Evolutionary conservation across 768 basidiomycete genomes (phyloP).

Genomic region (Auriscalpium orientale): DNA sequence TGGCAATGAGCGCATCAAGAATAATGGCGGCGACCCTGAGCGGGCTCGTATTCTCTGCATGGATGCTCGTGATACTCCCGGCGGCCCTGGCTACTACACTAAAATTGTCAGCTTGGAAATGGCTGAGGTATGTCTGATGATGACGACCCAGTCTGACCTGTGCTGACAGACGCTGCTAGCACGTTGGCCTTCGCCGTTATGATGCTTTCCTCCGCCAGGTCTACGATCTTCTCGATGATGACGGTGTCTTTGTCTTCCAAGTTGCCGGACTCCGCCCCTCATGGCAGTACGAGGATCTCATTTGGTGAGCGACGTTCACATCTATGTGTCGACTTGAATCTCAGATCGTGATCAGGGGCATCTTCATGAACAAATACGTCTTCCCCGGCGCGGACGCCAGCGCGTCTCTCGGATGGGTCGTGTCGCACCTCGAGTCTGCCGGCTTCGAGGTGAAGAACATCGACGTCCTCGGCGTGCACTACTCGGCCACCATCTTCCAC

Average conservation of each 20-base stretch:
- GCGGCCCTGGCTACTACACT: slow-evolving; percentile 64
- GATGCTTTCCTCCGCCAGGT: slow-evolving; percentile 83
- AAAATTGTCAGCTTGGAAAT: slow-evolving; percentile 97
- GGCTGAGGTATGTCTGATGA: slow-evolving; percentile 65
- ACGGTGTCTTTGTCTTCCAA: slow-evolving; percentile 92
- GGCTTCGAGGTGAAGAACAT: slow-evolving; percentile 97
- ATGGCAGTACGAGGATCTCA: slow-evolving; percentile 99
- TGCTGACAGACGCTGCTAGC: slow-evolving; percentile 34
- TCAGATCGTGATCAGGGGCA: slow-evolving; percentile 49
- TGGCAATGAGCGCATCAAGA: slow-evolving; percentile 78
- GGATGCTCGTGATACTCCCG: slow-evolving; percentile 88
- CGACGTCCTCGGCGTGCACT: slow-evolving; percentile 96
- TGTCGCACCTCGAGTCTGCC: slow-evolving; percentile 77
- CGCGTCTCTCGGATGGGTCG: slow-evolving; percentile 92
- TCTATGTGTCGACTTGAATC: not conserved
- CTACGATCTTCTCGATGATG: slow-evolving; percentile 88
- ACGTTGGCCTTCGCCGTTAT: slow-evolving; percentile 94
- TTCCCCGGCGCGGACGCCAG: slow-evolving; percentile 99
- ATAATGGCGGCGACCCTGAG: slow-evolving; percentile 51
- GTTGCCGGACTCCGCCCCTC: slow-evolving; percentile 91
- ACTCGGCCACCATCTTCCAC: slow-evolving; percentile 79
- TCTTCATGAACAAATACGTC: slow-evolving; percentile 97
- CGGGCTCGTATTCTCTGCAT: slow-evolving; percentile 88
- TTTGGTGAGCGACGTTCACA: slow-evolving; percentile 50
- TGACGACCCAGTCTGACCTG: not conserved